Evolutionary conservation across 441 rosid species (phyloP), one percentile per base, ranked within the genome.

Genomic region (Euphorbia corollata): DNA sequence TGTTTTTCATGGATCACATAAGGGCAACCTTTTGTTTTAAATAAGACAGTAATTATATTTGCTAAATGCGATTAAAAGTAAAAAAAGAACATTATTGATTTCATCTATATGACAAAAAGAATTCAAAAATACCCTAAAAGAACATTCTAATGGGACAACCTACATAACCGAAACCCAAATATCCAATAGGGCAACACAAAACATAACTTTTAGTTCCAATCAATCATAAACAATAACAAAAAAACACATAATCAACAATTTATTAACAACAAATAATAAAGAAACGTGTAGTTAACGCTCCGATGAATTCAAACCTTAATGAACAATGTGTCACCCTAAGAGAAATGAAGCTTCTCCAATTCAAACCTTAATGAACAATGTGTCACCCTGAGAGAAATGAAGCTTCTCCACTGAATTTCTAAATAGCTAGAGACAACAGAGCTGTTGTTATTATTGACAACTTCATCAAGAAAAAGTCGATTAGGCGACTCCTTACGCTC

Each of bases 271-370:
- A 7, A 45, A 4, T 45, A 45, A 10, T 12, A 45, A 45, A 45
- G 50, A 4, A 45, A 45, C 50, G 50, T 16, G 9, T 1, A 10
- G 1, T 45, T 10, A 45, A 45, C 50, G 11, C 50, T 45, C 50
- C n/a, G 4, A 45, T 12, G 16, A 45, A 3, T 8, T 2, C 1
- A 18, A 55, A 55, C 6, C 36, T 73, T 88, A 68, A 87, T 81
- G 61, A 88, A 79, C 78, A 92, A 85, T 3, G 98, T 88, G 67
- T 92, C 96, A 5, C 96, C 96, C 20, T 96, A 87, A 65, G 90
- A 92, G 55, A 90, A 86, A 82, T 92, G 98, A 71, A 90, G 94
- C 81, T 86, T 92, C 83, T 90, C 98, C 98, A 88, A 56, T 30
- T 27, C 24, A 20, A 71, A 92, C 98, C 96, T 92, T 88, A 68